Evolutionary conservation across 1,284 basidiomycete species (phyloP).

Genomic region (Heimioporus retisporus): DNA sequence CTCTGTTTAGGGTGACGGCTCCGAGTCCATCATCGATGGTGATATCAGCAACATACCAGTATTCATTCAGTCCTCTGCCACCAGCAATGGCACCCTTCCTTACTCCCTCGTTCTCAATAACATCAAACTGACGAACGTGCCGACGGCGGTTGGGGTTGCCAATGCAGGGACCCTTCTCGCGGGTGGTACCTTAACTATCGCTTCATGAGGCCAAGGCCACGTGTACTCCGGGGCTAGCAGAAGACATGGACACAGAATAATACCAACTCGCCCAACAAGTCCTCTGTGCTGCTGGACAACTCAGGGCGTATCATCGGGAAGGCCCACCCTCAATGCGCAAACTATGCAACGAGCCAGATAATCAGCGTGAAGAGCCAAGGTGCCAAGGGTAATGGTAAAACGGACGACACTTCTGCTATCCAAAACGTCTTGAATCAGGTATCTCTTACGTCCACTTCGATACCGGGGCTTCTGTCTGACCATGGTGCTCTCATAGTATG

Average conservation of each 20-base stretch:
- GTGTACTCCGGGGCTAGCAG: conserved; percentile 53
- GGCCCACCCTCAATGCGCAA: conserved; percentile 59
- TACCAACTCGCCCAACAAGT: conserved; percentile 49
- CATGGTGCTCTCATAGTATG: conserved; percentile 43
- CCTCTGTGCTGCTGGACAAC: conserved; percentile 53
- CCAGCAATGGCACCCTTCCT: conserved; percentile 40
- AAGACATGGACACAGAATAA: conserved; percentile 40
- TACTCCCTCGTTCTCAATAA: conserved; percentile 58
- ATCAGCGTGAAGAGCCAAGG: conserved; percentile 63
- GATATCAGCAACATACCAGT: conserved; percentile 47
- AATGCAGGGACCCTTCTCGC: conserved; percentile 36
- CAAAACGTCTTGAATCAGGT: conserved; percentile 55
- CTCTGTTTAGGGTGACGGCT: conserved; percentile 50
- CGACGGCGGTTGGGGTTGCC: conserved; percentile 56
- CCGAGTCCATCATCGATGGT: conserved; percentile 60
- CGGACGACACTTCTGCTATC: conserved; percentile 65
- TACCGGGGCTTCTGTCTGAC: neutral
- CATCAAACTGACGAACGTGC: conserved; percentile 51
- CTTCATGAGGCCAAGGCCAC: conserved; percentile 63
- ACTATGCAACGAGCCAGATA: conserved; percentile 55
- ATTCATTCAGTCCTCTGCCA: conserved; percentile 40
- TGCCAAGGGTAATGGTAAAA: conserved; percentile 63
- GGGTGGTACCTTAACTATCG: conserved; percentile 56
- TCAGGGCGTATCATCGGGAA: conserved; percentile 59
- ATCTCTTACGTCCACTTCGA: neutral